These are phyloP conservation scores for Amanita pseudoporphyria DNA, from an alignment of 768 basidiomycete species.

Conservation along the genomic window DNA sequence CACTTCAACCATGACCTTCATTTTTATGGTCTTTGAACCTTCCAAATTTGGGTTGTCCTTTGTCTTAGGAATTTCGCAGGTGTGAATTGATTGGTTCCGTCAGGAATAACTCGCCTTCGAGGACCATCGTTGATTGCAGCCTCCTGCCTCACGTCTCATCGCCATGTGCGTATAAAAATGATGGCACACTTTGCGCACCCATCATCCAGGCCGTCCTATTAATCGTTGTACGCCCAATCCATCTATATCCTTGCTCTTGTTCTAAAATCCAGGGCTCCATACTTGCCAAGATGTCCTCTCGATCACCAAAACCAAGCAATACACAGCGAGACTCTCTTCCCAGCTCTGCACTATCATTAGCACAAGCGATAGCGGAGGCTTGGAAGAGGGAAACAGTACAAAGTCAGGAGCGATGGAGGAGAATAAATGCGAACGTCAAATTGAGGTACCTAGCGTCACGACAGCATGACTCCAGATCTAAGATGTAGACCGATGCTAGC, in stretches of 20 bases:
- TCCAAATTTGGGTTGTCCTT: conserved; percentile 41
- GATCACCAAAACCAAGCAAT: conserved; percentile 29
- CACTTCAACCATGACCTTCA: background rate
- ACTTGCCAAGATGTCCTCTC: conserved; percentile 32
- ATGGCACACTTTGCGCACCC: conserved; percentile 24
- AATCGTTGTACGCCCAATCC: conserved; percentile 28
- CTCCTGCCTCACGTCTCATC: conserved; percentile 28
- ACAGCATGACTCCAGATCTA: conserved; percentile 32
- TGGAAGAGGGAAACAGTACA: conserved; percentile 58
- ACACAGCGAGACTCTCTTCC: conserved; percentile 22
- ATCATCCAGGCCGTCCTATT: conserved; percentile 25
- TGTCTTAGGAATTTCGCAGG: conserved; percentile 29
- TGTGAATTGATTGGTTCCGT: conserved; percentile 28
- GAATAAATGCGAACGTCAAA: conserved; percentile 38
- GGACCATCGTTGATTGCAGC: conserved; percentile 26
- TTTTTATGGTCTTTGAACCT: conserved; percentile 31
- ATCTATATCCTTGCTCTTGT: conserved; percentile 16
- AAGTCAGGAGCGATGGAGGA: conserved; percentile 49
- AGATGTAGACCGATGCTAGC: conserved; percentile 33
- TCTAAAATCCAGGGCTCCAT: conserved; percentile 24
- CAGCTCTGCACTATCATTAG: conserved; percentile 33
- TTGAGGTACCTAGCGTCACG: conserved; percentile 36
- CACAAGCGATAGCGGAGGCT: conserved; percentile 57
- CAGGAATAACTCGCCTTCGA: conserved; percentile 27
- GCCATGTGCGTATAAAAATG: conserved; percentile 37